Conservation (phyloP, 2,329 filamentous ascomycete genomes). For the Blastomyces gilchristii region DNA sequence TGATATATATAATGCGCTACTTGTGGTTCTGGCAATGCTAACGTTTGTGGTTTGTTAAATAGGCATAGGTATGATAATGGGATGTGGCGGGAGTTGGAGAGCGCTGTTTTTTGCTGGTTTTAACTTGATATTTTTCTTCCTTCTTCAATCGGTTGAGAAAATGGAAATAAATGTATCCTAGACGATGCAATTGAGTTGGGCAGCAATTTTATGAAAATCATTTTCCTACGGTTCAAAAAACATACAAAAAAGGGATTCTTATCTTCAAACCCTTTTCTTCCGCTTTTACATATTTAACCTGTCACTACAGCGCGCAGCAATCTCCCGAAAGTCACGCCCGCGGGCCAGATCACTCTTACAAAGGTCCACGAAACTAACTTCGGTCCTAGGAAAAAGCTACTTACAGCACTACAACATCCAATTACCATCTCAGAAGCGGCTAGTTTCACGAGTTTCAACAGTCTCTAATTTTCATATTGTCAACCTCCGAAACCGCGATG, state of each 20-base stretch:
- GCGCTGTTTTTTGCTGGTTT: constrained; percentile 5
- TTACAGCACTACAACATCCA: background rate
- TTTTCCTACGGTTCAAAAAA: constrained; percentile 6
- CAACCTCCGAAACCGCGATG: background rate
- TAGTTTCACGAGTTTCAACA: background rate
- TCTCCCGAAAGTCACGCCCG: background rate
- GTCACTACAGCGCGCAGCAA: background rate
- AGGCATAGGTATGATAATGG: constrained; percentile 14
- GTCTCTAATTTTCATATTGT: background rate
- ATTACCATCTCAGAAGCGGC: background rate
- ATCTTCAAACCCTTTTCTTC: background rate
- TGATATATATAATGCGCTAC: background rate
- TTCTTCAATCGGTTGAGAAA: constrained; percentile 15
- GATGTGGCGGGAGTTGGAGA: constrained; percentile 23
- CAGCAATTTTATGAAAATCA: constrained; percentile 23
- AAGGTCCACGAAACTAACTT: no score
- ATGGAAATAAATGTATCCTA: constrained; percentile 30
- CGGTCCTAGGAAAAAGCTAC: background rate
- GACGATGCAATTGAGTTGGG: constrained; percentile 26
- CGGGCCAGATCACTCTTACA: background rate
- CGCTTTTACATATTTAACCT: background rate
- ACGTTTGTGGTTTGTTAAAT: background rate
- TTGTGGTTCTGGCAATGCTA: background rate
- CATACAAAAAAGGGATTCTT: background rate
- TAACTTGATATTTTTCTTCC: constrained; percentile 1